Percentiles rank a stretch among this genome's conserved stretches.
phyloP scores from a whole-genome alignment of 1,284 basidiomycete species.

The Heterobasidion occidentale region DNA sequence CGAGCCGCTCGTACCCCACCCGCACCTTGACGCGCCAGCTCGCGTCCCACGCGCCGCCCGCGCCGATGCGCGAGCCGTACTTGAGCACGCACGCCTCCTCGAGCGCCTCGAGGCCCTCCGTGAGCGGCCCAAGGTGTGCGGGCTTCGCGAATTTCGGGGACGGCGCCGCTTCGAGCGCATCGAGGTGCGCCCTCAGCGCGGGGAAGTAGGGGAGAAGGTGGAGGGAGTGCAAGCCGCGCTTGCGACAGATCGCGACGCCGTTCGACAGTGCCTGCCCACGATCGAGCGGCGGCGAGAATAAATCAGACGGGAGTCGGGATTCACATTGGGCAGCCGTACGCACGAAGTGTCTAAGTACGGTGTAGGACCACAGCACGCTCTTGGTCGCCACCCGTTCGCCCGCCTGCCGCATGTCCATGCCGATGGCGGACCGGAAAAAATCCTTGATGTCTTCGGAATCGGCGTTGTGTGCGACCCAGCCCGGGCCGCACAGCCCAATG shows the following conservation, averaged over 20 bases:
- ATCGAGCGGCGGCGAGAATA: neutral
- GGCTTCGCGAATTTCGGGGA: conserved; percentile 51
- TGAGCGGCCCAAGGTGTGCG: conserved; percentile 48
- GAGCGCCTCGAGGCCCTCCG: conserved; percentile 47
- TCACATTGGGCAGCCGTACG: conserved; percentile 15
- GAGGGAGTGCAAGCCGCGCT: conserved; percentile 55
- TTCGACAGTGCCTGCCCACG: conserved; percentile 48
- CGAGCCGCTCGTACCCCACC: conserved; percentile 52
- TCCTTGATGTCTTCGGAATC: conserved; percentile 63
- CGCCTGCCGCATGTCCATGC: conserved; percentile 66
- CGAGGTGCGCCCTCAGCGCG: conserved; percentile 50
- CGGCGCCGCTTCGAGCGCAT: conserved; percentile 47
- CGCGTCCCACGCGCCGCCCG: conserved; percentile 31
- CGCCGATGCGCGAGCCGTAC: conserved; percentile 29
- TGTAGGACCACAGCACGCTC: conserved; percentile 70
- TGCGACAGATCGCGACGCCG: conserved; percentile 51
- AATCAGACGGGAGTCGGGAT: neutral
- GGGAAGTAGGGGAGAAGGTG: conserved; percentile 52
- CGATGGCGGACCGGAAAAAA: conserved; percentile 55
- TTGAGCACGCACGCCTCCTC: conserved; percentile 53
- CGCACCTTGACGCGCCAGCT: conserved; percentile 51
- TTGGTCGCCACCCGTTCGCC: conserved; percentile 69
- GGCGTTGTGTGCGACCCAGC: conserved; percentile 58
- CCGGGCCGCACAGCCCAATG: conserved; percentile 47
- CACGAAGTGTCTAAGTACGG: conserved; percentile 64